Conservation (phyloP, 169 alveolate genomes). For the Plasmodium reichenowi region DNA sequence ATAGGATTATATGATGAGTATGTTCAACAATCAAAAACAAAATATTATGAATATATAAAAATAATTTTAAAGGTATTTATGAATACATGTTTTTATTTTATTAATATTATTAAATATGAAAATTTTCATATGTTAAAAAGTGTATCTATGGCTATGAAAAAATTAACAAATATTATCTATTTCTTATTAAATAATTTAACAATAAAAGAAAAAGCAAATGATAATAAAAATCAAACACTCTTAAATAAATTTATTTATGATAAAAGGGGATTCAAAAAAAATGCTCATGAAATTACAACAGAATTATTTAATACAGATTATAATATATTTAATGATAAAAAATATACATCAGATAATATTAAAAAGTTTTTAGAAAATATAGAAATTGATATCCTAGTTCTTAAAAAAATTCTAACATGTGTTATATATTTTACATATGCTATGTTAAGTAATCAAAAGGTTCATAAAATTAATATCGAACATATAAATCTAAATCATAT, state of each 20-base stretch:
- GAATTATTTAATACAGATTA: constrained; percentile 45
- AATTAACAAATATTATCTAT: constrained; percentile 39
- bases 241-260: not conserved
- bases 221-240: not conserved
- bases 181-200: constrained; percentile 36
- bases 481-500: constrained; percentile 55
- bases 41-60: constrained; percentile 59
- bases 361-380: constrained; percentile 52
- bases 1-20: constrained; percentile 66
- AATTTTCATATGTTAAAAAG: constrained; percentile 45
- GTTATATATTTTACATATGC: constrained; percentile 69
- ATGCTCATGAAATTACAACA: constrained; percentile 45
- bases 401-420: constrained; percentile 61
- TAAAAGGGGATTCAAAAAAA: constrained; percentile 8
- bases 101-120: constrained; percentile 52
- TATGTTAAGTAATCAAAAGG: constrained; percentile 57
- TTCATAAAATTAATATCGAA: constrained; percentile 53
- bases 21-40: constrained; percentile 60
- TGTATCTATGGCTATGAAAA: constrained; percentile 70
- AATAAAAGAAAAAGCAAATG: constrained; percentile 30
- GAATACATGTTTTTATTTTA: constrained; percentile 62
- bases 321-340: constrained; percentile 15
- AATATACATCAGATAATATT: constrained; percentile 7
- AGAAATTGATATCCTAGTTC: constrained; percentile 57
- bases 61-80: constrained; percentile 51